Base-by-base conservation (phyloP, 2,329 filamentous ascomycete genomes). In the Pseudocercospora musae region DNA sequence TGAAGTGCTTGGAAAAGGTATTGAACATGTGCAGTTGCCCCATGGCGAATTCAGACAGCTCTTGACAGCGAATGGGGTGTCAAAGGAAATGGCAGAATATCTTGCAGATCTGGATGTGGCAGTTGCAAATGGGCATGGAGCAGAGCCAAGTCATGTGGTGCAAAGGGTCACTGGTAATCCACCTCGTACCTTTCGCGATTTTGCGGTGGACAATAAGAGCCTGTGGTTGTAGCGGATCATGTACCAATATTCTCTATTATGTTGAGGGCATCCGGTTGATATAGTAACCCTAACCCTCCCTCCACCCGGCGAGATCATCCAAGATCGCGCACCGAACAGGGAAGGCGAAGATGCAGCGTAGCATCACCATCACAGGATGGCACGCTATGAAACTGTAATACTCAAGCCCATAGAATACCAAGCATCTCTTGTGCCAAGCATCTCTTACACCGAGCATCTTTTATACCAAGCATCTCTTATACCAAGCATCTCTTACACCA, bases 51-150 rank as follows among this genome's bases (percentile, higher is more conserved):
- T 65, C 18, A 13, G 49, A 11, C 15, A 59, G 27, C 56, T 64
- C 11, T 49, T 67, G 44, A 10, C 53, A 8, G 58, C 25, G 8
- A 49, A 52, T 4, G 48, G 54, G 11, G 33, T 53, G 29, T 44
- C 37, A 4, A 25, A 29, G 15, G 40, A 55, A 4, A 58, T 65
- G 33, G 62, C 65, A 0, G 33, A 61, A 2, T 66, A 61, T 29
- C 33, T 67, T 21, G 59, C 62, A 4, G 63, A 65, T 40, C 52
- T 67, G 6, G 65, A 67, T 60, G 57, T 61, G 4, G 54, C 53
- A 55, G 58, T 63, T 2, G 55, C 62, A 15, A 27, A 29, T 6
- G 65, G 63, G 1, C 44, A 62, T 6, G 60, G 62, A 21, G 52
- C 42, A 13, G 44, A 63, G 20, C 57, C 56, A 8, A 65, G 62